These are phyloP conservation scores for Chrysopogon serrulatus DNA, from an alignment of 176 grass and related monocot genomes.

Conservation along the genomic window DNA sequence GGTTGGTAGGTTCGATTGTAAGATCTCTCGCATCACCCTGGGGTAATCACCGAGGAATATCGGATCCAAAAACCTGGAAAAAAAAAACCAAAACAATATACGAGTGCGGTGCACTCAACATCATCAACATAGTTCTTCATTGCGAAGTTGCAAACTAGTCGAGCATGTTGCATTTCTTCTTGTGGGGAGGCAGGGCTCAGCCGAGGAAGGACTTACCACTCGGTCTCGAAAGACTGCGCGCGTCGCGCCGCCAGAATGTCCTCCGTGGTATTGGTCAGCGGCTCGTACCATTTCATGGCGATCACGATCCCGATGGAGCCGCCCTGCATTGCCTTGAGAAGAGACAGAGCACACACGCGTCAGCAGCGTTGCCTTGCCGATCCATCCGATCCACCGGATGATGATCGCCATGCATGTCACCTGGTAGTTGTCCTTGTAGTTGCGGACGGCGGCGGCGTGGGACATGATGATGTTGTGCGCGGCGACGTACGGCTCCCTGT, in stretches of 20 bases:
- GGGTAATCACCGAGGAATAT: slow-evolving; percentile 59
- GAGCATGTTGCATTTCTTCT: too few relatives aligned
- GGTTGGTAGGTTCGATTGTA: slow-evolving; percentile 36
- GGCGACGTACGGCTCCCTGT: slow-evolving; percentile 36
- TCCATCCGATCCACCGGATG: too few relatives aligned
- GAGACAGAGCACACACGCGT: background rate
- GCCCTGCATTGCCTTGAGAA: slow-evolving; percentile 41
- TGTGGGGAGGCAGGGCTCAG: too few relatives aligned
- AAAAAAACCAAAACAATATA: too few relatives aligned
- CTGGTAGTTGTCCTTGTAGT: slow-evolving; percentile 59
- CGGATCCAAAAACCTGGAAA: slow-evolving; percentile 59
- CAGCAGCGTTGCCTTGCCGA: background rate
- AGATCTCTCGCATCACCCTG: slow-evolving; percentile 37
- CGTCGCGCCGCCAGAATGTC: slow-evolving; percentile 45
- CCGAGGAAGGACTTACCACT: slow-evolving; percentile 35
- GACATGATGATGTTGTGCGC: slow-evolving; percentile 63
- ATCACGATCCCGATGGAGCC: slow-evolving; percentile 49
- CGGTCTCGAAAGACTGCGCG: slow-evolving; percentile 14
- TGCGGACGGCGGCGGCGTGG: slow-evolving; percentile 47
- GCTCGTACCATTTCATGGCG: slow-evolving; percentile 39
- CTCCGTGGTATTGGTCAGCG: slow-evolving; percentile 38
- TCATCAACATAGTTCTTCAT: too few relatives aligned
- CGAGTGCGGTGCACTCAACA: too few relatives aligned
- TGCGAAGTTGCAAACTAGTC: too few relatives aligned
- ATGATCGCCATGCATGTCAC: background rate